phyloP scores from a whole-genome alignment of 2,329 filamentous ascomycete species.

The Scleromitrula shiraiana region DNA sequence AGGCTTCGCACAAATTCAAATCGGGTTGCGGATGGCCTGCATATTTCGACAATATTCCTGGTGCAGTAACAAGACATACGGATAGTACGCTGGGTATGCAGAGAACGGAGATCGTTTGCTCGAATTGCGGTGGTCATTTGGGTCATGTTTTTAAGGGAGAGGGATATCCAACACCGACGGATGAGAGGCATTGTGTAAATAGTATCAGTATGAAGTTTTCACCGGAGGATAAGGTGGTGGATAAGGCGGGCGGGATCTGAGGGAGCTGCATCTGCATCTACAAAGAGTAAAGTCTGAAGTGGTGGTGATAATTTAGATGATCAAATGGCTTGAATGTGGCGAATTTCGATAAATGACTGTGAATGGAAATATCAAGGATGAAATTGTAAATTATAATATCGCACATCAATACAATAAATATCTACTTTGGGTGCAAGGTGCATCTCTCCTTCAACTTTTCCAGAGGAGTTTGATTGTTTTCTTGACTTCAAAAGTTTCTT shows the following conservation, averaged over 20 bases:
- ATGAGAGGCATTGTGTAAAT: slow-evolving; percentile 97
- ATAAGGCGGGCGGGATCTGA: slow-evolving; percentile 33
- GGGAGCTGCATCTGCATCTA: not conserved
- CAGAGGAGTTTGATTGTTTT: too few species aligned
- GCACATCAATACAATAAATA: too few species aligned
- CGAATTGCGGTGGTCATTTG: slow-evolving; percentile 86
- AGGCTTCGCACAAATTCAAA: slow-evolving; percentile 88
- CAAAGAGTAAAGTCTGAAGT: slow-evolving; percentile 4
- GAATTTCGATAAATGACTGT: not conserved
- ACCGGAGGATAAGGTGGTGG: slow-evolving; percentile 49
- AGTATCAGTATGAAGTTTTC: slow-evolving; percentile 82
- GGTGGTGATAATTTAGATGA: not conserved
- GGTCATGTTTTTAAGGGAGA: slow-evolving; percentile 92
- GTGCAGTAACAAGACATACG: slow-evolving; percentile 74
- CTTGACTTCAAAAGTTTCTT: too few species aligned
- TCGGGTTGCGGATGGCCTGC: slow-evolving; percentile 97
- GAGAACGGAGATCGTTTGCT: slow-evolving; percentile 88
- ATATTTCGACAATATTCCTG: slow-evolving; percentile 92
- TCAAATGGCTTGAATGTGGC: not conserved
- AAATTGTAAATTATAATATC: not conserved
- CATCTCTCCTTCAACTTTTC: too few species aligned
- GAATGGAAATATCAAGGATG: not conserved
- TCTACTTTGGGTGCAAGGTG: too few species aligned
- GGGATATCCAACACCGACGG: slow-evolving; percentile 73
- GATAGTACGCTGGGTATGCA: slow-evolving; percentile 74